These are phyloP conservation scores for Chaetomium fimeti DNA, from an alignment of 495 filamentous ascomycete genomes.

Conservation along the genomic window DNA sequence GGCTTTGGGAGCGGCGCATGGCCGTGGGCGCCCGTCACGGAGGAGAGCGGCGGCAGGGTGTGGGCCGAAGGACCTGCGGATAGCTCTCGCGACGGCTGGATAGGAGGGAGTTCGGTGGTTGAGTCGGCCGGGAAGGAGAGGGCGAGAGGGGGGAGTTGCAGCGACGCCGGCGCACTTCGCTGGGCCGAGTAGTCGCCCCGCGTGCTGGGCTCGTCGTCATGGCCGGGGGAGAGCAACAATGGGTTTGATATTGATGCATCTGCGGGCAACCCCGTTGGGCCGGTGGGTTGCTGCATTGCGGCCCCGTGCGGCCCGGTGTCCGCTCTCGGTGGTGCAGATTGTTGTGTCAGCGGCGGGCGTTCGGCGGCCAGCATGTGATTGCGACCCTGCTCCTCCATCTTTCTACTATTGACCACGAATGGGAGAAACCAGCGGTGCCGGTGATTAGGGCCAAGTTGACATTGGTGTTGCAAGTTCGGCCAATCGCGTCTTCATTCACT, in stretches of 20 bases:
- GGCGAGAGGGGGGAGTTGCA: conserved; percentile 20
- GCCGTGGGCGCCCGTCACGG: conserved; percentile 38
- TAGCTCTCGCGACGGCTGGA: conserved; percentile 35
- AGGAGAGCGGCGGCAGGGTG: conserved; percentile 45
- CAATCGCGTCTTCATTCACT: not conserved
- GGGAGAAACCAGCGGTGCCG: conserved; percentile 20
- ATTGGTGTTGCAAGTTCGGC: conserved; percentile 21
- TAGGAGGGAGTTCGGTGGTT: conserved; percentile 46
- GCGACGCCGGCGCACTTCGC: not conserved
- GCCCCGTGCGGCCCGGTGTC: not conserved
- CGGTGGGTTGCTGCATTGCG: not conserved
- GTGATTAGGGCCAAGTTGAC: conserved; percentile 23
- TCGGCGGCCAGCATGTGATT: conserved; percentile 41
- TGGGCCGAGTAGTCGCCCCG: conserved; percentile 6
- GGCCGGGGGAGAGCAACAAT: not conserved
- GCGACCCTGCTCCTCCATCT: conserved; percentile 43
- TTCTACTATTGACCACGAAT: conserved; percentile 7
- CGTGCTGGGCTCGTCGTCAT: conserved; percentile 4
- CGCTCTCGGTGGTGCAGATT: not conserved
- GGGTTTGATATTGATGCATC: conserved; percentile 8
- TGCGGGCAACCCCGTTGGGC: conserved; percentile 3
- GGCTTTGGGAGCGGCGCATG: conserved; percentile 28
- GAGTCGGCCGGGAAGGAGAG: conserved; percentile 36
- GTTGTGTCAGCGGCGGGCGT: conserved; percentile 19
- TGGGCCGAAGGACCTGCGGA: conserved; percentile 17